phyloP scores from a whole-genome alignment of 192 early-diverging fungal genomes.

The Coemansia sp. region DNA sequence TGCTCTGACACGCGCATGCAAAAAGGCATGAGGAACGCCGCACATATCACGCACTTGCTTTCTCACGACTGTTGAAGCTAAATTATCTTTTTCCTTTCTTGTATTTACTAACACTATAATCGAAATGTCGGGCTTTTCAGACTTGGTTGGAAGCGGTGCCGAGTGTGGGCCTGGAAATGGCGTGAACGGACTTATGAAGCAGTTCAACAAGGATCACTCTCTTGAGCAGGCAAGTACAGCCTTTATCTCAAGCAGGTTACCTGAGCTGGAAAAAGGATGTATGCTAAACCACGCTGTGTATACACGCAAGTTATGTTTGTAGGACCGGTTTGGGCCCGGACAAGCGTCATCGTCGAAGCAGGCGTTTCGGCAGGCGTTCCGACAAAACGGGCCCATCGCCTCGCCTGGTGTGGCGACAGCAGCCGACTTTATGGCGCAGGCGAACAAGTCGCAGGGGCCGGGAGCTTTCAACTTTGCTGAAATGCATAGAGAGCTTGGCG shows the following conservation, averaged over 20 bases:
- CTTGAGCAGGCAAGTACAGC: conserved; percentile 72
- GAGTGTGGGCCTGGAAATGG: conserved; percentile 82
- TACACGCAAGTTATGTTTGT: conserved; percentile 1
- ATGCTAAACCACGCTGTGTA: neutral
- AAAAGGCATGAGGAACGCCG: neutral
- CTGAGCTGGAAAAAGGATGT: neutral
- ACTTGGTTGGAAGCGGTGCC: conserved; percentile 66
- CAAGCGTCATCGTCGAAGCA: conserved; percentile 50
- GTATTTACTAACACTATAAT: neutral
- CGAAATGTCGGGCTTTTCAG: conserved; percentile 62
- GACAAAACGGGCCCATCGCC: conserved; percentile 32
- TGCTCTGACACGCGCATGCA: neutral
- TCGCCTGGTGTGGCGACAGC: conserved; percentile 24
- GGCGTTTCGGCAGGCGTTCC: conserved; percentile 49
- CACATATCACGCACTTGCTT: neutral
- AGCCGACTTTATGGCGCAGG: conserved; percentile 32
- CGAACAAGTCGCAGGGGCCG: conserved; percentile 16
- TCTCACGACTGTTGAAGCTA: neutral
- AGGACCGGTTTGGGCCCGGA: conserved; percentile 45
- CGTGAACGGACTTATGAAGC: conserved; percentile 78
- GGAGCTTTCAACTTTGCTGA: conserved; percentile 72
- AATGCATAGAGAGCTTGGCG: conserved; percentile 72
- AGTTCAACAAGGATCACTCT: conserved; percentile 76
- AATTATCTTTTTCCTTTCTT: conserved; percentile 6
- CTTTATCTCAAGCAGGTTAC: neutral